Evolutionary conservation across 768 basidiomycete genomes (phyloP).

Genomic region (Lentinula raphanica): DNA sequence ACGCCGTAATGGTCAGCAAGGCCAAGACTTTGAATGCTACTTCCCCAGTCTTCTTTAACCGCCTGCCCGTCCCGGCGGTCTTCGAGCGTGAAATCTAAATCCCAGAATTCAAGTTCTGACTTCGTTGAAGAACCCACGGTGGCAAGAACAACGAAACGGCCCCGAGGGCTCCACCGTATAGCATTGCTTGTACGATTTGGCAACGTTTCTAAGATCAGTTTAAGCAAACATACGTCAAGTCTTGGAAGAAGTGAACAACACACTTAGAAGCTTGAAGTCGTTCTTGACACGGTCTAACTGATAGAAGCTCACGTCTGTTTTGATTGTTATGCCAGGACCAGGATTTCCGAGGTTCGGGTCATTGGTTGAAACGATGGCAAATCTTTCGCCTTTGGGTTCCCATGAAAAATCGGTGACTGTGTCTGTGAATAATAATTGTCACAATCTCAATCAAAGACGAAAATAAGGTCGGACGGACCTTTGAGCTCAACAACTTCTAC

Average conservation of each 20-base stretch:
- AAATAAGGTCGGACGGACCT: constrained; percentile 40
- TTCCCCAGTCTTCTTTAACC: constrained; percentile 73
- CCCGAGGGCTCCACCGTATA: constrained; percentile 94
- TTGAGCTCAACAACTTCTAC: constrained; percentile 98
- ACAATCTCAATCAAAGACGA: neutral
- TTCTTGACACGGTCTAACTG: constrained; percentile 89
- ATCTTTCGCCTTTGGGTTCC: constrained; percentile 97
- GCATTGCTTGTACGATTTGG: constrained; percentile 85
- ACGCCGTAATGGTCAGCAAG: constrained; percentile 94
- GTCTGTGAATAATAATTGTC: constrained; percentile 42
- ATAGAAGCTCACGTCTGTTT: constrained; percentile 95
- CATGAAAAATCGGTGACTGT: constrained; percentile 95
- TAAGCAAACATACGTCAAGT: constrained; percentile 8
- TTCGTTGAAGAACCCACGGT: constrained; percentile 94
- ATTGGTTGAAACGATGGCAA: constrained; percentile 89
- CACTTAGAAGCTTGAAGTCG: constrained; percentile 88
- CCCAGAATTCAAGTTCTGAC: constrained; percentile 98
- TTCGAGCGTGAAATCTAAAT: constrained; percentile 85
- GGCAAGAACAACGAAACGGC: constrained; percentile 91
- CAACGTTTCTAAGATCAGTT: constrained; percentile 54
- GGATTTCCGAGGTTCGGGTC: constrained; percentile 92
- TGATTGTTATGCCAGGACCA: constrained; percentile 88
- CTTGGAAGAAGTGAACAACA: constrained; percentile 7
- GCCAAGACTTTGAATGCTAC: constrained; percentile 78
- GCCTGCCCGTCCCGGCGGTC: constrained; percentile 50